phyloP scores from a whole-genome alignment of 108 stramenopile species.

The Cylindrotheca closterium region DNA sequence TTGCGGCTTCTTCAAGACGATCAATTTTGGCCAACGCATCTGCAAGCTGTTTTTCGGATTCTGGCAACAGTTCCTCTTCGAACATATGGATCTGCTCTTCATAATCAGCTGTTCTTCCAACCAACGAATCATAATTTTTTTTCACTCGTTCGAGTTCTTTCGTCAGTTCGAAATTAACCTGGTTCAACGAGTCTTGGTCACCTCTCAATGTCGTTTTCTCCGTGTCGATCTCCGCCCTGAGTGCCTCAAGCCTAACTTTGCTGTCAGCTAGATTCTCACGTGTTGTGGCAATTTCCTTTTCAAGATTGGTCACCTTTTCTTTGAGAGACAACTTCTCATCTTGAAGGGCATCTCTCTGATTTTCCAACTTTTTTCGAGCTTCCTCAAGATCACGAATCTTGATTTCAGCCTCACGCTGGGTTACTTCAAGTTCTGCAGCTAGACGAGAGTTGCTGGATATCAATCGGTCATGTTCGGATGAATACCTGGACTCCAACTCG shows the following conservation, averaged over 20 bases:
- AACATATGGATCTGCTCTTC: constrained; percentile 28
- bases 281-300: constrained; percentile 6
- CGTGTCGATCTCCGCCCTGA: constrained; percentile 9
- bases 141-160: constrained; percentile 16
- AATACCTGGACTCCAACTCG: constrained; percentile 8
- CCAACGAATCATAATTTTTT: constrained; percentile 17
- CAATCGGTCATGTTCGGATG: background rate
- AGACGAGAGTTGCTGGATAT: constrained; percentile 3
- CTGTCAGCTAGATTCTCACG: constrained; percentile 1
- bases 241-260: background rate
- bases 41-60: constrained; percentile 35
- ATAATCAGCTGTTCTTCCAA: constrained; percentile 5
- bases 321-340: constrained; percentile 4
- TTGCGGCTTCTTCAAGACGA: constrained; percentile 6
- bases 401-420: background rate
- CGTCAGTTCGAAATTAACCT: background rate
- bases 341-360: background rate
- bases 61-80: constrained; percentile 31
- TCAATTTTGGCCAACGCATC: constrained; percentile 17
- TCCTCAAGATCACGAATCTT: constrained; percentile 8
- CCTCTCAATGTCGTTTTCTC: constrained; percentile 8
- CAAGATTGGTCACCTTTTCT: constrained; percentile 2
- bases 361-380: constrained; percentile 7
- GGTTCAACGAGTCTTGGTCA: constrained; percentile 5
- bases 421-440: constrained; percentile 1